These are phyloP conservation scores for Pichia manshurica DNA, from an alignment of 805 yeast species.

Conservation along the genomic window DNA sequence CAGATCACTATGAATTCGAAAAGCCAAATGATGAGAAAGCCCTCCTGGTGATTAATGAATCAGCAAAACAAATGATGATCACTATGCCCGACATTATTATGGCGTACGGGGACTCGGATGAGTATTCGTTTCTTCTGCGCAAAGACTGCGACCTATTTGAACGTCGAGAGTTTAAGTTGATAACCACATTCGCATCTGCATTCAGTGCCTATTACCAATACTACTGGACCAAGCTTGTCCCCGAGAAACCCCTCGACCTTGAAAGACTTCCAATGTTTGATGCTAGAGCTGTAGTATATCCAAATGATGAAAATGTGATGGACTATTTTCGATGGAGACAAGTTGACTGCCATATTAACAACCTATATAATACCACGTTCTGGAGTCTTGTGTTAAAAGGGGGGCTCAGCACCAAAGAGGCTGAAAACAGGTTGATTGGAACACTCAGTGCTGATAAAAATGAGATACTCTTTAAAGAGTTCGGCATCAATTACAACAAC, in stretches of 20 bases:
- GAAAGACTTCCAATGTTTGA: slow-evolving; percentile 80
- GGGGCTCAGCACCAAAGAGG: slow-evolving; percentile 66
- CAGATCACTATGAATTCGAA: slow-evolving; percentile 62
- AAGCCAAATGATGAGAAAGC: slow-evolving; percentile 89
- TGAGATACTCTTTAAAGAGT: slow-evolving; percentile 72
- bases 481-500: slow-evolving; percentile 83
- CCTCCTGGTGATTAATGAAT: slow-evolving; percentile 68
- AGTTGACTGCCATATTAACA: slow-evolving; percentile 94
- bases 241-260: slow-evolving; percentile 34
- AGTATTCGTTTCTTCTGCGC: slow-evolving; percentile 75
- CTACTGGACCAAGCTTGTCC: slow-evolving; percentile 60
- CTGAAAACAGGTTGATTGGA: slow-evolving; percentile 72
- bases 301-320: slow-evolving; percentile 50
- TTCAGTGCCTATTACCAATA: slow-evolving; percentile 72
- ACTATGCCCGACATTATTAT: slow-evolving; percentile 65
- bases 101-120: slow-evolving; percentile 96
- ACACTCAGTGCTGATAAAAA: slow-evolving; percentile 81
- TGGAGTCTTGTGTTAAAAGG: slow-evolving; percentile 79
- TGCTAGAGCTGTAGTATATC: slow-evolving; percentile 84
- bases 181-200: slow-evolving; percentile 74
- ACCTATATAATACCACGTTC: slow-evolving; percentile 86
- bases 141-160: slow-evolving; percentile 67
- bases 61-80: slow-evolving; percentile 63
- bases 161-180: slow-evolving; percentile 74
- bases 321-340: slow-evolving; percentile 95